Evolutionary conservation across 1,284 basidiomycete species (phyloP), one percentile per base, ranked within the genome.

Genomic region (Amylostereum areolatum): DNA sequence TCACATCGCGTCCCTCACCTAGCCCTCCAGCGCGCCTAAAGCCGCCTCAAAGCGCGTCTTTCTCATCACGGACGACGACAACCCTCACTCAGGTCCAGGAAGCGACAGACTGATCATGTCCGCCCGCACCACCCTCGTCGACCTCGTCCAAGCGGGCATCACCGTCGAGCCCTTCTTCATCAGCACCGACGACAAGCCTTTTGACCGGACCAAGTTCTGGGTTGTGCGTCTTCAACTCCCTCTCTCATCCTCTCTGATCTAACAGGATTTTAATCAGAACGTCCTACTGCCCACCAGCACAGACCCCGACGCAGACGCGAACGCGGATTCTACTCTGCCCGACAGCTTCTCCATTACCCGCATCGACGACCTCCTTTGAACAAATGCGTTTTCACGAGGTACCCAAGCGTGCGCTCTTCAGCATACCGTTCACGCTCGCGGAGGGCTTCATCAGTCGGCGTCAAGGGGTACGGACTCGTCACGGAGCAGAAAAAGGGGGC

Each of bases 161-260:
- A 80, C 77, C 5, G 75, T 98, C 45, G 91, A 95, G 59, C 92
- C 96, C 0, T 98, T 95, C 68, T 97, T 98, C 68, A 91, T 99
- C 60, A 82, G 81, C 56, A 80, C 80, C 0, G 69, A 77, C 3
- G 78, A 83, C 5, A 82, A 83, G 45, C 71, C 76, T 0, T 96
- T 96, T 57, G 80, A 91, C 47, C 71, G 87, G 3, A 73, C 78
- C 11, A 83, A 80, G 39, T 97, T 96, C 67, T 99, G 92, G 68
- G 84, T 86, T 25, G 93, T 95, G 53, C 54, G 84, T 68, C 29
- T 47, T 46, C 31, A 36, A 24, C 56, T 47, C 24, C 47, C 10
- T 24, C 45, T 56, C 8, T 18, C 47, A 7, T 42, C 11, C 24
- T 45, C 10, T 43, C 39, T 29, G 12, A 32, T 34, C 30, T 52